Evolutionary conservation across 2,329 filamentous ascomycete genomes (phyloP).

Genomic region (Tothia fuscella): DNA sequence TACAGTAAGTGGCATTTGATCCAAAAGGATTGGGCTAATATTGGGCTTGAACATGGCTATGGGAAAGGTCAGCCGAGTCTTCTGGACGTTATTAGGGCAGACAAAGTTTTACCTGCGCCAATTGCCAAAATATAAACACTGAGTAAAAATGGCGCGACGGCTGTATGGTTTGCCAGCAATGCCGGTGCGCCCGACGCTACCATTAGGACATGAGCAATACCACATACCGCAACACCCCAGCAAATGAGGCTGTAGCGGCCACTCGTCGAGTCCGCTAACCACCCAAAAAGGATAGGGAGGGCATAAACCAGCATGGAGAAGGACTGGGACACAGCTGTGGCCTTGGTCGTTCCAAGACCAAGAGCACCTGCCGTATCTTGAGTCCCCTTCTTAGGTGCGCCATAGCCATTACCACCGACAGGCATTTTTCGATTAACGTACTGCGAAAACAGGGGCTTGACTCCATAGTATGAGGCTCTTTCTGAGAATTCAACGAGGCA

Average conservation of each 20-base stretch:
- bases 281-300: constrained; percentile 38
- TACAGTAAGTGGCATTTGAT: constrained; percentile 32
- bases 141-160: constrained; percentile 7
- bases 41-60: constrained; percentile 29
- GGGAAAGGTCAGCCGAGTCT: constrained; percentile 22
- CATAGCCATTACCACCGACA: constrained; percentile 9
- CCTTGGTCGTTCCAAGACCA: neutral
- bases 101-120: constrained; percentile 3
- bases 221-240: constrained; percentile 25
- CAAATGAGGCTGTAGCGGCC: constrained; percentile 30
- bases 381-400: neutral
- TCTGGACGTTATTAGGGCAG: constrained; percentile 9
- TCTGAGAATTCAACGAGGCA: constrained; percentile 50
- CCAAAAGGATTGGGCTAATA: constrained; percentile 31
- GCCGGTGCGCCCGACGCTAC: constrained; percentile 15
- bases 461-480: constrained; percentile 49
- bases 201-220: constrained; percentile 21
- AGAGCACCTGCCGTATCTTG: constrained; percentile 5
- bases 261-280: constrained; percentile 33
- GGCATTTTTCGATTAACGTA: constrained; percentile 6
- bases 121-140: constrained; percentile 6
- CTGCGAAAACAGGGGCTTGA: constrained; percentile 16
- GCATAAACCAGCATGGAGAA: constrained; percentile 47
- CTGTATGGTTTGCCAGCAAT: constrained; percentile 9
- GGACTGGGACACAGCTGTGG: constrained; percentile 1